Percentiles rank a stretch among this genome's conserved stretches.
Conservation (phyloP, 306 rosid species). For the Vicia sativa region DNA sequence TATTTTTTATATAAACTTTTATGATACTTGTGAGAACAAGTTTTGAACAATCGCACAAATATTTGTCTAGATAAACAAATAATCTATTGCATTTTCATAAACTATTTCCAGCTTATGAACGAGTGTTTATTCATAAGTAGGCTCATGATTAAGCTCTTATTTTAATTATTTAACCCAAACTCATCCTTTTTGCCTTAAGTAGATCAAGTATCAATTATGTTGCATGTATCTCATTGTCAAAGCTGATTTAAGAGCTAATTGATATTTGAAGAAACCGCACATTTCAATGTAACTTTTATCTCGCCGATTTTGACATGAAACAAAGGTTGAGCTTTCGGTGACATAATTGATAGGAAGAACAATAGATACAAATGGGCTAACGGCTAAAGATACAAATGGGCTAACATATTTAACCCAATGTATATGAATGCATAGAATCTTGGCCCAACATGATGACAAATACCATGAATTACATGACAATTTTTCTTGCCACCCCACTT, state of each 20-base stretch:
- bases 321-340: too few relatives aligned
- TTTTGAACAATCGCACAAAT: too few relatives aligned
- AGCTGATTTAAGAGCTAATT: background rate
- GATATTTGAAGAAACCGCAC: background rate
- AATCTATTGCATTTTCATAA: background rate
- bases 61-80: too few relatives aligned
- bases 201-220: background rate
- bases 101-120: background rate
- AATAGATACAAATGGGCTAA: slow-evolving; percentile 6
- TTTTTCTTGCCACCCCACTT: too few relatives aligned
- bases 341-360: background rate
- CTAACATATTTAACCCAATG: too few relatives aligned
- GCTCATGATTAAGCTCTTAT: background rate
- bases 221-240: background rate
- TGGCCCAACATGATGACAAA: background rate
- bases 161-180: background rate
- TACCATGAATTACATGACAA: too few relatives aligned
- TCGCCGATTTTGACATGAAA: slow-evolving; percentile 5
- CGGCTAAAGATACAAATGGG: too few relatives aligned
- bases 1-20: too few relatives aligned
- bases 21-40: too few relatives aligned
- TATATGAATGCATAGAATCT: too few relatives aligned
- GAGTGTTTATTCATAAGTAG: background rate
- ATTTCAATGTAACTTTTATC: slow-evolving; percentile 1
- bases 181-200: background rate